Evolutionary conservation across 2,329 filamentous ascomycete species (phyloP), one percentile per base, ranked within the genome.

Genomic region (Xylaria arbuscula): DNA sequence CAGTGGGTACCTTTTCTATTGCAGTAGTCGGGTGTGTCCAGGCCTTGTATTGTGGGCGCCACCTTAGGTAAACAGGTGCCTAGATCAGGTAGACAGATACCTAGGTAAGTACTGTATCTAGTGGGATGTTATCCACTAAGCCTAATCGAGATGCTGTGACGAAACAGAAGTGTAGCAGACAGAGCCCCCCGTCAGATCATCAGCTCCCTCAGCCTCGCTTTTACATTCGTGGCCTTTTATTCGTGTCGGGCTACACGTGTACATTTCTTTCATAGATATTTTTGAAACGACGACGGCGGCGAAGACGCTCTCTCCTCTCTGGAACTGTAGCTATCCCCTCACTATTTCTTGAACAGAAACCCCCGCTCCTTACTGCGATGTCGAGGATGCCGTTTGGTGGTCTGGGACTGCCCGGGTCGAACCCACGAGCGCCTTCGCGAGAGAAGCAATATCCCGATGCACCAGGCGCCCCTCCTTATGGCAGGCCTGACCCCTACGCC

Each of bases 371-470:
- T 47, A 32, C n/a, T 19, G 56, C 19, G 53, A 71, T 71, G 69
- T 71, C 69, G 45, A 64, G 66, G 51, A 71, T 67, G 63, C 69
- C 69, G 17, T 71, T 71, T 55, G 69, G 69, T 54, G 69, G 69
- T 19, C 13, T 68, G 45, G 69, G 69, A 51, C 45, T 70, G 61
- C 66, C 66, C 38, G 69, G 69, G 36, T 22, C 69, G 8, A 68
- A 69, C 54, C 66, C 69, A 48, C 66, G 69, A 64, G 63, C 63
- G 5, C 66, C 69, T 22, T 61, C 63, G 17, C 58, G 48, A 54
- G 66, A 71, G 60, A 71, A 68, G 38, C 69, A 64, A 48, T 65
- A 71, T 17, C n/a, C 62, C 47, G 60, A 69, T 17, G 48, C 47
- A 22, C 56, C 66, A 2, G 60, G 66, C 0, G 47, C 24, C n/a